These are phyloP conservation scores for Trametes cinnabarina DNA, from an alignment of 768 basidiomycete species.

Conservation along the genomic window DNA sequence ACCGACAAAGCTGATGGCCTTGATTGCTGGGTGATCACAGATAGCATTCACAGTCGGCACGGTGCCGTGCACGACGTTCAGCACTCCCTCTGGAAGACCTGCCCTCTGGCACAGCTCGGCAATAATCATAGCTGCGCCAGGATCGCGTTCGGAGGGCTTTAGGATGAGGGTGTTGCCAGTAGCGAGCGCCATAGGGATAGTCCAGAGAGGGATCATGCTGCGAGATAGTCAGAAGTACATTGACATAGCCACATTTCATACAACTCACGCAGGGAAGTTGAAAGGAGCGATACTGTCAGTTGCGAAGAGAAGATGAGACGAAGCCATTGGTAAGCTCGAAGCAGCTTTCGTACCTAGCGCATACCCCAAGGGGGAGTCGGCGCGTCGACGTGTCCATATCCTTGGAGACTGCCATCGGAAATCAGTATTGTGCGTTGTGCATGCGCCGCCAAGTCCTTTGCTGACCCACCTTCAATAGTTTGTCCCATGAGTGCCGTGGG, in stretches of 20 bases:
- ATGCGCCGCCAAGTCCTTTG: background rate
- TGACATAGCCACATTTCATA: background rate
- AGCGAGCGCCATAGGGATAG: conserved; percentile 83
- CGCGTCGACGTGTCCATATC: conserved; percentile 96
- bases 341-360: conserved; percentile 50
- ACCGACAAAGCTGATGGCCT: conserved; percentile 95
- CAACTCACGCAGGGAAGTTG: conserved; percentile 80
- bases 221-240: background rate
- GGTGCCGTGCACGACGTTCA: conserved; percentile 90
- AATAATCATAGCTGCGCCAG: conserved; percentile 97
- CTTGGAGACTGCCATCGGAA: conserved; percentile 62
- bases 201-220: conserved; percentile 97
- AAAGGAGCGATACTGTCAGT: conserved; percentile 71
- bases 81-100: conserved; percentile 80
- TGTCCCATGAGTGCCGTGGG: conserved; percentile 87
- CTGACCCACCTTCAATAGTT: conserved; percentile 75
- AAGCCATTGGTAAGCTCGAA: background rate
- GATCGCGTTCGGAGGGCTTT: conserved; percentile 96
- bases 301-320: conserved; percentile 24
- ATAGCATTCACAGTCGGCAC: conserved; percentile 90
- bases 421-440: background rate
- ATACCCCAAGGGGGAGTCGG: conserved; percentile 83
- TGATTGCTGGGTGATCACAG: conserved; percentile 88
- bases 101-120: conserved; percentile 91
- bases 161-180: conserved; percentile 94